Conservation (phyloP, 345 rosid species). For the Melastoma malabathricum region DNA sequence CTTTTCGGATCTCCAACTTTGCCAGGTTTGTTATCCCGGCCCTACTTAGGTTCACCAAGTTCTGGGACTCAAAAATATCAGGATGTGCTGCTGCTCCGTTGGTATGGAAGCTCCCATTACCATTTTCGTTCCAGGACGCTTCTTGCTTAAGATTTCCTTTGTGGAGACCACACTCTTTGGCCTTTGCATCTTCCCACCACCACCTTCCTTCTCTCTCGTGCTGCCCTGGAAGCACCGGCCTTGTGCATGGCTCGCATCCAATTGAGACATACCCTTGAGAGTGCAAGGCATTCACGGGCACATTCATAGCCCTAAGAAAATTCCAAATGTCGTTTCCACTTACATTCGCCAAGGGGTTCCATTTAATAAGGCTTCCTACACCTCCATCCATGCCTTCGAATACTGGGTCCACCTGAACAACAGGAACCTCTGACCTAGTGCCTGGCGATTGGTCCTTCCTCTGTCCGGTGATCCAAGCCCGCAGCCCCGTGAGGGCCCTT, state of each 20-base stretch:
- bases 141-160: conserved; percentile 71
- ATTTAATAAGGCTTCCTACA: conserved; percentile 76
- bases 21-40: conserved; percentile 68
- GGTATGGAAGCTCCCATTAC: conserved; percentile 21
- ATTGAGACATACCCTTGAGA: conserved; percentile 71
- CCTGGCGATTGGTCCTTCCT: conserved; percentile 94
- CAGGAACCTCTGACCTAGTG: conserved; percentile 71
- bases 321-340: conserved; percentile 64
- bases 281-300: conserved; percentile 75
- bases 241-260: conserved; percentile 97
- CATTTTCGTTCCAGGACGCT: conserved; percentile 18
- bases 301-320: conserved; percentile 73
- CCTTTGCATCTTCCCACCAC: conserved; percentile 99
- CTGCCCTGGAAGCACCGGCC: conserved; percentile 89
- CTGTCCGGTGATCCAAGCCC: conserved; percentile 97
- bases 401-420: conserved; percentile 82
- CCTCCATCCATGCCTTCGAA: conserved; percentile 92
- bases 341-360: conserved; percentile 88
- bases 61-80: conserved; percentile 54
- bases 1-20: conserved; percentile 50
- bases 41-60: conserved; percentile 50
- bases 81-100: conserved; percentile 19
- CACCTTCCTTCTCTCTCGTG: conserved; percentile 99
- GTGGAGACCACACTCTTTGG: conserved; percentile 95
- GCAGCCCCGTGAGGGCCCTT: conserved; percentile 87